phyloP scores from a whole-genome alignment of 257 asterid genomes.

The Handroanthus guayacan region DNA sequence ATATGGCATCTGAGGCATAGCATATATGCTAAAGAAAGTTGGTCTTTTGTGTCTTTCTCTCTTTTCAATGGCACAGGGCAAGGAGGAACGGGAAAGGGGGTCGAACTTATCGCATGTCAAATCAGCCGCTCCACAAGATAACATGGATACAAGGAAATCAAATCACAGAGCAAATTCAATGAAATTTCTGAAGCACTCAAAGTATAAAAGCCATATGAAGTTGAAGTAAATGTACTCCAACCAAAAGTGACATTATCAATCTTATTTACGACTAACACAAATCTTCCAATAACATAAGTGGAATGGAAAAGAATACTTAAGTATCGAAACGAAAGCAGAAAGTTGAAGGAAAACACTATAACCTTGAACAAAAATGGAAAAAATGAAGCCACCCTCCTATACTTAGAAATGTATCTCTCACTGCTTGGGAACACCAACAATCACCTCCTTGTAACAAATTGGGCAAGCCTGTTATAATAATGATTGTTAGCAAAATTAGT shows the following conservation, averaged over 20 bases:
- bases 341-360: constrained; percentile 37
- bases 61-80: background rate
- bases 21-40: background rate
- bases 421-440: constrained; percentile 51
- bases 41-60: background rate
- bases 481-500: constrained; percentile 30
- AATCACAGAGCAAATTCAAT: background rate
- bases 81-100: background rate
- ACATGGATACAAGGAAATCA: background rate
- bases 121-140: background rate
- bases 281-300: constrained; percentile 29
- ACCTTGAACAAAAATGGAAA: constrained; percentile 34
- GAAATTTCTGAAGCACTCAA: constrained; percentile 8
- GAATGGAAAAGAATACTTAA: constrained; percentile 24
- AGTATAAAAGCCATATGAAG: constrained; percentile 25
- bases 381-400: constrained; percentile 38
- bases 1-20: background rate
- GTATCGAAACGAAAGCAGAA: constrained; percentile 27
- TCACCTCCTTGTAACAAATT: constrained; percentile 85
- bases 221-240: constrained; percentile 27
- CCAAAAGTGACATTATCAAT: constrained; percentile 30
- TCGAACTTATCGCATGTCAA: background rate
- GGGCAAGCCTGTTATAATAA: constrained; percentile 76
- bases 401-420: constrained; percentile 38
- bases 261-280: constrained; percentile 33